Evolutionary conservation across 1,139 yeast species (phyloP).

Genomic region (Suhomyces bribrorum): DNA sequence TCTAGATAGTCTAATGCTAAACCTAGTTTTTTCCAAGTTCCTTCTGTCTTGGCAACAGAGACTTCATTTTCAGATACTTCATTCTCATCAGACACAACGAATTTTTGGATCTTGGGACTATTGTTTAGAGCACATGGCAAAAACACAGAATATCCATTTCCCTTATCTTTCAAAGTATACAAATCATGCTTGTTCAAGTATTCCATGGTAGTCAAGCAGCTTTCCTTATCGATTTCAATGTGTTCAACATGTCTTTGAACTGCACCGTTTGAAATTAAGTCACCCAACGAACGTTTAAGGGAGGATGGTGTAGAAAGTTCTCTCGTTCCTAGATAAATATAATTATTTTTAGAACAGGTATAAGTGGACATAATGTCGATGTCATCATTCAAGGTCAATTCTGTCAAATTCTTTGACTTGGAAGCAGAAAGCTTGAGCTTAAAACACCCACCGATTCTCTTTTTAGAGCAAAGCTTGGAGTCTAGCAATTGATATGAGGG

Average conservation of each 20-base stretch:
- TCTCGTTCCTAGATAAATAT: slow-evolving; percentile 63
- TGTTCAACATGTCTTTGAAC: slow-evolving; percentile 33
- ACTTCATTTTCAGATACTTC: not conserved
- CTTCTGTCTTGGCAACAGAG: slow-evolving; percentile 3
- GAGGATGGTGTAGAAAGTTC: slow-evolving; percentile 43
- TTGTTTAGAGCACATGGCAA: slow-evolving; percentile 83
- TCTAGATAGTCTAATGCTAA: slow-evolving; percentile 62
- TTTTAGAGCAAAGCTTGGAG: slow-evolving; percentile 37
- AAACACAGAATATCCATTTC: slow-evolving; percentile 70
- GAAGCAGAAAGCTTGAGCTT: slow-evolving; percentile 46
- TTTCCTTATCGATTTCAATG: slow-evolving; percentile 35
- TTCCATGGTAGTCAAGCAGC: slow-evolving; percentile 39
- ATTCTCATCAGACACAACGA: not conserved
- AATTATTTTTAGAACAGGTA: slow-evolving; percentile 50
- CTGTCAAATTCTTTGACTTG: slow-evolving; percentile 38
- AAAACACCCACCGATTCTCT: slow-evolving; percentile 44
- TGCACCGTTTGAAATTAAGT: slow-evolving; percentile 39
- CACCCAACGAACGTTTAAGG: slow-evolving; percentile 41
- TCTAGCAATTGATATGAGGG: slow-evolving; percentile 21
- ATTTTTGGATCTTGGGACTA: no score
- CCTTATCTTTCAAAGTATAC: slow-evolving; percentile 47
- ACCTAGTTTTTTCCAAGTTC: slow-evolving; percentile 70
- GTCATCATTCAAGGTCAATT: slow-evolving; percentile 40
- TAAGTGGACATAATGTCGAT: slow-evolving; percentile 43
- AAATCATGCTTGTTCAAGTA: slow-evolving; percentile 34